Evolutionary conservation across 106 monocot species (phyloP), one percentile per base, ranked within the genome.

Genomic region (Acanthochlamys bracteata): DNA sequence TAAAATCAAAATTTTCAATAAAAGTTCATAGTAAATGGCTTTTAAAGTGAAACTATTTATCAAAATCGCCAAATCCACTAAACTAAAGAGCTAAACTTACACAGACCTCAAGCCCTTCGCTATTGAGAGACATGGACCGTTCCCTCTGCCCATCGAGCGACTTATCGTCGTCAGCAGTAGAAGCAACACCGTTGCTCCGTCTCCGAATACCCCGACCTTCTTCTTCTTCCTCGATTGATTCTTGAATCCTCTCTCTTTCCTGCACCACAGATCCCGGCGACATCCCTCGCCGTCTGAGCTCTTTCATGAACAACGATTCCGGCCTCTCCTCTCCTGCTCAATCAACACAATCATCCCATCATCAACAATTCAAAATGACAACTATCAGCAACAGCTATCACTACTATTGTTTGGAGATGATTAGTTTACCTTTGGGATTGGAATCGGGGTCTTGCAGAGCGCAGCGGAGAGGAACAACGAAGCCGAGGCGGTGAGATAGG

Each of bases 261-360:
- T 15, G 57, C 40, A 27, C 60, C 52, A 33, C 72, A 55, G 19
- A 47, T 20, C 66, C 60, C 39, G 84, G 82, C 25, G 68, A 75
- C 80, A 87, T 86, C 57, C 90, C 94, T 61, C 89, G 76, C 79
- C 84, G 73, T 86, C 72, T 90, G 71, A 95, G 68, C 71, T 95
- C 94, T 71, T 95, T 95, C 80, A 76, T 74, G 77, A 95, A 95
- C 79, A 95, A 17, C 20, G 86, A 84, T 73, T 95, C 94, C 66
- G 90, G 78, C 39, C 64, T 68, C 73, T 96, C 90, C 52, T 90
- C 84, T 64, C 74, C 84, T 75, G 42, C 55, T 51, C 39, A 14
- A 52, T 17, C 42, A 41, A 4, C 66, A 43, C 16, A 60, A 14
- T 24, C 22, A 54, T 41, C 55, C 16, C 25, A 66, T 6, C 56